Evolutionary conservation across 2,329 filamentous ascomycete genomes (phyloP).

Genomic region (Colletotrichum tropicicola): DNA sequence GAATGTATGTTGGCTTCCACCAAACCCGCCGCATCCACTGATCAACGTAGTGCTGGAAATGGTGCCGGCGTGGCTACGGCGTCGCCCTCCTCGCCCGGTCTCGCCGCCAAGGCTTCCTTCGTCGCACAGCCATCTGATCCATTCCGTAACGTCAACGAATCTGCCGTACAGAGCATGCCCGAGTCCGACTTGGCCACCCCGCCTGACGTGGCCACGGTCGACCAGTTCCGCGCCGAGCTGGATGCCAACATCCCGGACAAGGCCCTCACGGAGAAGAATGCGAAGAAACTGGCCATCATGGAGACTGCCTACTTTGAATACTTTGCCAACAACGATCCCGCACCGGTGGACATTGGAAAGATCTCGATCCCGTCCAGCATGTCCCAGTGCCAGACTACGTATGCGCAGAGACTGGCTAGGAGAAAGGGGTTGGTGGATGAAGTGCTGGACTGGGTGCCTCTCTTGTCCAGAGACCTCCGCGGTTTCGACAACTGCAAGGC

Average conservation of each 20-base stretch:
- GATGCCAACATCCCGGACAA: slow-evolving; percentile 6
- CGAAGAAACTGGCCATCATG: slow-evolving; percentile 9
- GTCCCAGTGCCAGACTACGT: background rate
- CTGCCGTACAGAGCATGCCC: background rate
- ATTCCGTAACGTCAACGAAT: slow-evolving; percentile 6
- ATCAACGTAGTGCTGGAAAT: background rate
- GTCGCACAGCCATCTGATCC: slow-evolving; percentile 9
- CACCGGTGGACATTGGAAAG: slow-evolving; percentile 10
- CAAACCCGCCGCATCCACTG: background rate
- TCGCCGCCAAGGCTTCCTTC: slow-evolving; percentile 9
- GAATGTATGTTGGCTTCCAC: background rate
- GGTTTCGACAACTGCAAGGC: slow-evolving; percentile 17
- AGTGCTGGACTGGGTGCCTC: slow-evolving; percentile 1
- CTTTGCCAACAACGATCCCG: slow-evolving; percentile 14
- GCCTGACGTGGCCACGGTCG: slow-evolving; percentile 1
- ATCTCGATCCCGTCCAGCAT: background rate
- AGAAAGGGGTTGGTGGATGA: background rate
- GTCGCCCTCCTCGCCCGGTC: slow-evolving; percentile 3
- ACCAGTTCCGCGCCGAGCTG: slow-evolving; percentile 17
- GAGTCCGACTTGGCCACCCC: slow-evolving; percentile 8
- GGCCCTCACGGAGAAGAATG: background rate
- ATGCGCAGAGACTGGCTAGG: background rate
- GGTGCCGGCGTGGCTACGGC: background rate
- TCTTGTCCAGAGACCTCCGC: slow-evolving; percentile 3
- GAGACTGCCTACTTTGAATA: slow-evolving; percentile 27